Evolutionary conservation across 106 monocot species (phyloP).

Genomic region (Xerophyta viscosa): DNA sequence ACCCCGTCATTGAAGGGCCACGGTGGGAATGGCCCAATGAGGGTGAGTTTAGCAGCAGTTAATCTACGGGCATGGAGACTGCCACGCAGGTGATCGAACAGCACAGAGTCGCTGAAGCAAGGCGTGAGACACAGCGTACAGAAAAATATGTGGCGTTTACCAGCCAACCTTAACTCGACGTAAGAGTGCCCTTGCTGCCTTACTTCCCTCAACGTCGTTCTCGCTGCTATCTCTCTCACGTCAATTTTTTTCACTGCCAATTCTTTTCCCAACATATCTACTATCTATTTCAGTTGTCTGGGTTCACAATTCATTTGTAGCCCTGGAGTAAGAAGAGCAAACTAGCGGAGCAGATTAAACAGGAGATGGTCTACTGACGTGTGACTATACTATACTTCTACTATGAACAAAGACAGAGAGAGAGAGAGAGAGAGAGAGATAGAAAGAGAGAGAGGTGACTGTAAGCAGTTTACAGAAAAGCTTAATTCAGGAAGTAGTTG

Average conservation of each 20-base stretch:
- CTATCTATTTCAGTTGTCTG: no score
- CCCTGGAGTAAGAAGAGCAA: no score
- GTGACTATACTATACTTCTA: no score
- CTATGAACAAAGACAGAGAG: no score
- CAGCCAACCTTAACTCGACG: conserved; percentile 61
- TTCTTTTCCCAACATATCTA: conserved; percentile 57
- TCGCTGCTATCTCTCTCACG: conserved; percentile 55
- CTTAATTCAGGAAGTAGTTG: not conserved
- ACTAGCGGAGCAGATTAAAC: no score
- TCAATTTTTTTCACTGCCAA: conserved; percentile 26
- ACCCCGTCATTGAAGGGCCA: conserved; percentile 98
- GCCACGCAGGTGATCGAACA: conserved; percentile 73
- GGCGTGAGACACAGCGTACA: conserved; percentile 77
- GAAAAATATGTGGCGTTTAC: conserved; percentile 71
- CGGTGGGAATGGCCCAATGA: conserved; percentile 43
- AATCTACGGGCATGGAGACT: conserved; percentile 49
- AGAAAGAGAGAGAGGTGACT: not conserved
- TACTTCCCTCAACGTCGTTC: conserved; percentile 45
- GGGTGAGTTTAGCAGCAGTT: conserved; percentile 57
- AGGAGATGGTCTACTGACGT: no score
- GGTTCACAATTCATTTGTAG: no score
- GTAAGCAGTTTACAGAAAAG: no score
- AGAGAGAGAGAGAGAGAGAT: not conserved
- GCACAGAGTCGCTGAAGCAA: conserved; percentile 62
- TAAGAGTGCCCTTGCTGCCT: conserved; percentile 60